Evolutionary conservation across 2,329 filamentous ascomycete genomes (phyloP).

Genomic region (Hymenotorrendiella dingleyae): DNA sequence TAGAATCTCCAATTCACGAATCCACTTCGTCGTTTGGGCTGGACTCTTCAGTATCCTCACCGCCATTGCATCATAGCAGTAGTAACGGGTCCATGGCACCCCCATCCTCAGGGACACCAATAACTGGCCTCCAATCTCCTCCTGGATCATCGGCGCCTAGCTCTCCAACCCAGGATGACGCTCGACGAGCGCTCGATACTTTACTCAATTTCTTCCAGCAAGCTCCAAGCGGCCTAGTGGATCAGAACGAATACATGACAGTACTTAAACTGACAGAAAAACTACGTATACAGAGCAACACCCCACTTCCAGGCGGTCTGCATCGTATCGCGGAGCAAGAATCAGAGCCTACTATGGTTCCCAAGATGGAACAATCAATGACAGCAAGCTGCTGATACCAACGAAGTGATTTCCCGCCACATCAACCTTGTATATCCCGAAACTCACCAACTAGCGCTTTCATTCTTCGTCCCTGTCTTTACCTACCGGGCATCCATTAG

Average conservation of each 20-base stretch:
- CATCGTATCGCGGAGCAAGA: constrained; percentile 32
- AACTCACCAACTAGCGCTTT: too few species aligned
- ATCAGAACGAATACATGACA: constrained; percentile 70
- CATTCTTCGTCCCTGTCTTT: constrained; percentile 14
- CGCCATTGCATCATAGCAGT: constrained; percentile 44
- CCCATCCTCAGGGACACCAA: constrained; percentile 33
- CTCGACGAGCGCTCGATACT: constrained; percentile 72
- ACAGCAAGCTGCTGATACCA: constrained; percentile 24
- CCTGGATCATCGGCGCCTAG: constrained; percentile 50
- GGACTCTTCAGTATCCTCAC: constrained; percentile 35
- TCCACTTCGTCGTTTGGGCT: constrained; percentile 32
- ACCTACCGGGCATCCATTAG: constrained; percentile 10
- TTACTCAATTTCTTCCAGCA: constrained; percentile 76
- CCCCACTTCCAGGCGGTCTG: constrained; percentile 35
- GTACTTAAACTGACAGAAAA: constrained; percentile 83
- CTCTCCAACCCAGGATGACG: constrained; percentile 79
- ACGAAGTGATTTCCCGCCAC: constrained; percentile 4
- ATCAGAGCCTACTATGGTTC: constrained; percentile 19
- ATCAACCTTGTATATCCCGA: constrained; percentile 12
- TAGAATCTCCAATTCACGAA: constrained; percentile 46
- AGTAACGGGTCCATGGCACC: constrained; percentile 44
- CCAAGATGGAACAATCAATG: constrained; percentile 30
- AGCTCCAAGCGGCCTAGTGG: constrained; percentile 58
- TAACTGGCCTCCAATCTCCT: constrained; percentile 33
- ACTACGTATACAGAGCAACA: constrained; percentile 52